Conservation (phyloP, 2,329 filamentous ascomycete genomes). For the Orbilia ellipsospora region DNA sequence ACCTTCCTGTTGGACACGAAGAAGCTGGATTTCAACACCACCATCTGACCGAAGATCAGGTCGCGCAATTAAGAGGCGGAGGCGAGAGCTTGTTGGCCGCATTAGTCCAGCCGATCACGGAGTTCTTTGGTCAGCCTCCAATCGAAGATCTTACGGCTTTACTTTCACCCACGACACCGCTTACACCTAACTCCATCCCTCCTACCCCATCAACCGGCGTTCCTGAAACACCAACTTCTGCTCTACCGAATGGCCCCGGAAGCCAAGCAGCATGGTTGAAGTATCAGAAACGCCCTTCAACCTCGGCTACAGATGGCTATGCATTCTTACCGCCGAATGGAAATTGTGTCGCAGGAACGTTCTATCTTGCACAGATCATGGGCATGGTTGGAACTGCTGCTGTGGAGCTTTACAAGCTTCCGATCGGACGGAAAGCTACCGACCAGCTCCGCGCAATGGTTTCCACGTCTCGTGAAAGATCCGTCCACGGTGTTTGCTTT, state of each 20-base stretch:
- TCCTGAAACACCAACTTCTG: slow-evolving; percentile 76
- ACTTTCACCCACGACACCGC: slow-evolving; percentile 80
- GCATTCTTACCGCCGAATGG: slow-evolving; percentile 89
- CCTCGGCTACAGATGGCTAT: slow-evolving; percentile 55
- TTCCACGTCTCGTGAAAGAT: slow-evolving; percentile 81
- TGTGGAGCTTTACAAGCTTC: slow-evolving; percentile 47
- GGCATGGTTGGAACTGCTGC: slow-evolving; percentile 76
- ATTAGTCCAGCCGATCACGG: slow-evolving; percentile 80
- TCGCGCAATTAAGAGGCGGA: slow-evolving; percentile 78
- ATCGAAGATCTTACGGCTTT: slow-evolving; percentile 90
- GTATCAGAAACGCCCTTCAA: slow-evolving; percentile 26
- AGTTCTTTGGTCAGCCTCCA: slow-evolving; percentile 87
- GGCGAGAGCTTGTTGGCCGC: slow-evolving; percentile 83
- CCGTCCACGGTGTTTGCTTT: slow-evolving; percentile 83
- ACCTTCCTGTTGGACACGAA: slow-evolving; percentile 80
- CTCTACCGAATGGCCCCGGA: slow-evolving; percentile 72
- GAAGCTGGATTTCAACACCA: slow-evolving; percentile 84
- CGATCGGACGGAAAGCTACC: slow-evolving; percentile 73
- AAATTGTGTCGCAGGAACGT: slow-evolving; percentile 87
- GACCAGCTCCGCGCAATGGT: slow-evolving; percentile 80
- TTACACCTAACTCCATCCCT: slow-evolving; percentile 71
- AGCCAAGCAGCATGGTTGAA: slow-evolving; percentile 61
- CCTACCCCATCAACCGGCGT: slow-evolving; percentile 68
- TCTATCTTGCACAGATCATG: slow-evolving; percentile 86
- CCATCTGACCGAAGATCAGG: slow-evolving; percentile 76